Evolutionary conservation across 148 eudicot species (phyloP).

Genomic region (Vaccinium macrocarpon): DNA sequence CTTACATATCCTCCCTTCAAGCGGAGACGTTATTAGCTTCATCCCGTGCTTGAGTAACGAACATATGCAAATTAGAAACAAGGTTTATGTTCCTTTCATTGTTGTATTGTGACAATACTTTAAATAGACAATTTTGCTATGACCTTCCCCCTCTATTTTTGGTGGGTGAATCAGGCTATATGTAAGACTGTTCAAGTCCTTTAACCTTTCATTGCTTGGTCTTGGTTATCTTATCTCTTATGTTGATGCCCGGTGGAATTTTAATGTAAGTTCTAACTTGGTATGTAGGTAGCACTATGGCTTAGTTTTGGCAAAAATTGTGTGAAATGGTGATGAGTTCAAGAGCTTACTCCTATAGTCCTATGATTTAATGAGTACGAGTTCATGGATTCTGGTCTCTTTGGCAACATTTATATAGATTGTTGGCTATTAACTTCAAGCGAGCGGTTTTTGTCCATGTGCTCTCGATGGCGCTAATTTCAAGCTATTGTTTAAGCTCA

Average conservation of each 20-base stretch:
- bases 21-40: not conserved
- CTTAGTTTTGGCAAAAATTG: not conserved
- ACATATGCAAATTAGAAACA: not conserved
- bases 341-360: not conserved
- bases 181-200: not conserved
- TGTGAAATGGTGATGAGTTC: not conserved
- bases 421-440: not conserved
- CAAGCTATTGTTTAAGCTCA: not conserved
- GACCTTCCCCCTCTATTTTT: not conserved
- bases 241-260: not conserved
- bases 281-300: not conserved
- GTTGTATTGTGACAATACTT: not conserved
- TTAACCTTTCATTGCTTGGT: not conserved
- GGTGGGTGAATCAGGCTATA: not conserved
- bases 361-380: not conserved
- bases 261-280: not conserved
- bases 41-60: not conserved
- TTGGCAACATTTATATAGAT: too few relatives aligned
- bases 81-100: not conserved
- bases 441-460: not conserved
- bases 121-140: not conserved
- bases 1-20: not conserved
- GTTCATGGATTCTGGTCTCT: not conserved
- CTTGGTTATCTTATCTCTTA: too few relatives aligned
- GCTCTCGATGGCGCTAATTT: not conserved